Evolutionary conservation across 139 green algal genomes (phyloP).

Genomic region (Medakamo hakoo): DNA sequence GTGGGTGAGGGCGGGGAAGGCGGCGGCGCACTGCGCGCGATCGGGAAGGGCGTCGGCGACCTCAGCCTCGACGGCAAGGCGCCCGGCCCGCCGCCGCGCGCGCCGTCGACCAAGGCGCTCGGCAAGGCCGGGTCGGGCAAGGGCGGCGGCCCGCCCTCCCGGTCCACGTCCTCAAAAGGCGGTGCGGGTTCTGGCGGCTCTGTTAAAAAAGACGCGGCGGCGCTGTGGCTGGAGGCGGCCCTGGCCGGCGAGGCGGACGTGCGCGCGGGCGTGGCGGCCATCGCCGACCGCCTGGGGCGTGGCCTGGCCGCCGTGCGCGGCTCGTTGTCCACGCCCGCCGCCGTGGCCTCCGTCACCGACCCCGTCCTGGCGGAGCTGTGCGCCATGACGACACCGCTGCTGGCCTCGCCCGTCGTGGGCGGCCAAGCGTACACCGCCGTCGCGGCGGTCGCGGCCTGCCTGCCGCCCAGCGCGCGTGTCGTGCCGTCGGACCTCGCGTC

Average conservation of each 20-base stretch:
- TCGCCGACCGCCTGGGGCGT: conserved; percentile 35
- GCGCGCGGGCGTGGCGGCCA: conserved; percentile 25
- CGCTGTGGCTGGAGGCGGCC: conserved; percentile 30
- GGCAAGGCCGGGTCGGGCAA: neutral
- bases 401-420: conserved; percentile 47
- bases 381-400: conserved; percentile 42
- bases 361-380: conserved; percentile 35
- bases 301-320: conserved; percentile 34
- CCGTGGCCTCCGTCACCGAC: conserved; percentile 24
- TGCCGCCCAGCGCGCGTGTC: conserved; percentile 20
- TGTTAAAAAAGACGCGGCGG: conserved; percentile 39
- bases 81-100: too few species aligned
- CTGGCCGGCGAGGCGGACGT: conserved; percentile 46
- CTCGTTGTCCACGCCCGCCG: conserved; percentile 19
- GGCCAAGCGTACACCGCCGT: conserved; percentile 39
- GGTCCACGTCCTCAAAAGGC: conserved; percentile 3
- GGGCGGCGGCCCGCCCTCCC: neutral
- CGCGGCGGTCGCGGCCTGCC: conserved; percentile 31
- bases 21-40: too few species aligned
- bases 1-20: neutral
- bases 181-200: too few species aligned
- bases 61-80: too few species aligned
- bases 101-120: too few species aligned
- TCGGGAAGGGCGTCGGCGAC: too few species aligned
- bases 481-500: neutral